These are phyloP conservation scores for Scheffersomyces quercinus DNA, from an alignment of 1,139 yeast species.

Conservation along the genomic window DNA sequence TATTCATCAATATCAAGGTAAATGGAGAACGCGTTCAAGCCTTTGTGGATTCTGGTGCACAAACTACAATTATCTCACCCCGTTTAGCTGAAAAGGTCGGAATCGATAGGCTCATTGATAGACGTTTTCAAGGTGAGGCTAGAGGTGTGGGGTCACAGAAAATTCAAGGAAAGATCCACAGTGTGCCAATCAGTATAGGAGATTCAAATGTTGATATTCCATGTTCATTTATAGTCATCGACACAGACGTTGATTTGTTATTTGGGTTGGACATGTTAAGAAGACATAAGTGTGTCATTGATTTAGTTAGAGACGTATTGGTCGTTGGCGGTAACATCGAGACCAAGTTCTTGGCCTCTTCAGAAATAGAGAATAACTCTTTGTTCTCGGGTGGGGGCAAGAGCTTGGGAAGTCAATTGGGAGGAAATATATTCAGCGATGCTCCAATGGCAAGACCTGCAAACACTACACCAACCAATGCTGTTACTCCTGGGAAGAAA, in stretches of 20 bases:
- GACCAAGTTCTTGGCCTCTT: slow-evolving; percentile 71
- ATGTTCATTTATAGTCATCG: slow-evolving; percentile 80
- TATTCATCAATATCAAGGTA: slow-evolving; percentile 73
- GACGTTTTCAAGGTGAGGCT: slow-evolving; percentile 78
- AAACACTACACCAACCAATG: slow-evolving; percentile 4
- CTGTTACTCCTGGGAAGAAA: slow-evolving; percentile 5
- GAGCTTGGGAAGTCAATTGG: slow-evolving; percentile 19
- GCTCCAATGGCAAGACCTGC: slow-evolving; percentile 11
- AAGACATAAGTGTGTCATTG: slow-evolving; percentile 83
- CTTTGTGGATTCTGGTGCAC: slow-evolving; percentile 97
- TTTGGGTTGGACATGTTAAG: slow-evolving; percentile 81
- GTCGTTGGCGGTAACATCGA: slow-evolving; percentile 68
- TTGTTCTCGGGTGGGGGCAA: slow-evolving; percentile 1
- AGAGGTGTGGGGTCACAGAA: slow-evolving; percentile 85
- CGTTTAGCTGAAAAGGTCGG: slow-evolving; percentile 73
- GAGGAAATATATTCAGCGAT: slow-evolving; percentile 39
- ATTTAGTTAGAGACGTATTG: slow-evolving; percentile 66
- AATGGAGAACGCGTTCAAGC: slow-evolving; percentile 85
- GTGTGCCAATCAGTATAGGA: slow-evolving; percentile 83
- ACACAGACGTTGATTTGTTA: slow-evolving; percentile 67
- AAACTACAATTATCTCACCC: slow-evolving; percentile 80
- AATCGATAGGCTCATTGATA: slow-evolving; percentile 74
- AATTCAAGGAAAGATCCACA: slow-evolving; percentile 82
- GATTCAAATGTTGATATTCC: slow-evolving; percentile 53
- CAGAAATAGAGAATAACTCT: slow-evolving; percentile 58